Base-by-base conservation (phyloP, 495 filamentous ascomycete species). In the Polyplosphaeria fusca region DNA sequence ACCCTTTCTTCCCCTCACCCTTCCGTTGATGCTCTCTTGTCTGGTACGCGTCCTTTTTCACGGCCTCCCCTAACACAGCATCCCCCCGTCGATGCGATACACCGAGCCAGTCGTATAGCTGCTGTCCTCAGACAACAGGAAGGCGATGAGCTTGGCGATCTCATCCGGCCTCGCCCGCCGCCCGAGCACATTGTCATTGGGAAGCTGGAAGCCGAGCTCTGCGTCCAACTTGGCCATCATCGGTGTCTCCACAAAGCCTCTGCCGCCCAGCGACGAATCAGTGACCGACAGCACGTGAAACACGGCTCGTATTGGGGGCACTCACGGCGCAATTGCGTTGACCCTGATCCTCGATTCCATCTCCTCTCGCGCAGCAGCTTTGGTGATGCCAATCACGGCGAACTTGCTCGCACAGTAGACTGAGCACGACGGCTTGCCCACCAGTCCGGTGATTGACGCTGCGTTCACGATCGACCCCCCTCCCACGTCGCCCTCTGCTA, bases 391-490 rank as follows among this genome's bases (percentile, higher is more conserved):
- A 30, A 83, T 70, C 37, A 87, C 76, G 12, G 42, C 62, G 40
- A 58, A 59, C 64, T 85, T 85, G 27, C 74, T 80, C n/a, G 82
- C 74, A 47, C 70, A 73, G 67, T 86, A 86, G 20, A 79, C 76
- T 3, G 72, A 73, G 65, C 72, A 68, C 20, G 73, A 70, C 7
- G 74, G 49, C 61, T 71, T 70, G 54, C 82, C 82, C 30, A 70
- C 70, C 11, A 84, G 38, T 0, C 82, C 83, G 25, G 77, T 74
- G 23, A 80, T 72, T 45, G 77, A 79, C 12, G 76, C 68, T 24
- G 79, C 80, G 68, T 80, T 83, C 18, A 86, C 82, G 62, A 86
- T 83, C 22, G 41, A 49, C 11, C 55, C 61, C 7, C 46, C 56
- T 19, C 46, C 27, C 4, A 47, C 30, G 13, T 40, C 43, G 19